Conservation (phyloP, 1,284 basidiomycete species). For the Rhodotorula glutinis region DNA sequence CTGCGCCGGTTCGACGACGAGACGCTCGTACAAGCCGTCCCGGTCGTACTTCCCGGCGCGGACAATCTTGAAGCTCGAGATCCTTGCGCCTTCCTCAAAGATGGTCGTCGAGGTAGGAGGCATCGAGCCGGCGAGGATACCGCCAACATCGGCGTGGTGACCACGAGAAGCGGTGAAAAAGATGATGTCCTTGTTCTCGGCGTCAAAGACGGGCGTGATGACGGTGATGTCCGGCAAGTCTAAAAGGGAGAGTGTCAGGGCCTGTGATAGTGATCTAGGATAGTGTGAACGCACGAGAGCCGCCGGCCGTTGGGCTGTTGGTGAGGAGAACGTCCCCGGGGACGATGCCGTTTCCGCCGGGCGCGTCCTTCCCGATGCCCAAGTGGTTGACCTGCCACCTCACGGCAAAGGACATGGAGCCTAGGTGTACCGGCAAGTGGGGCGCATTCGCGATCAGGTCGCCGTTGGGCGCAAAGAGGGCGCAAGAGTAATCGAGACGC, state of each 20-base stretch:
- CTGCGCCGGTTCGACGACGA: constrained; percentile 77
- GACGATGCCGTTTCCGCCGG: constrained; percentile 45
- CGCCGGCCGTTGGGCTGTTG: constrained; percentile 54
- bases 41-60: constrained; percentile 76
- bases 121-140: constrained; percentile 75
- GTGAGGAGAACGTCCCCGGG: constrained; percentile 54
- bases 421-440: constrained; percentile 64
- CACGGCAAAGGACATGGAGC: constrained; percentile 37
- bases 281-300: constrained; percentile 43
- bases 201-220: constrained; percentile 77
- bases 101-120: constrained; percentile 86
- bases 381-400: constrained; percentile 41
- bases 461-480: constrained; percentile 82
- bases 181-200: constrained; percentile 62
- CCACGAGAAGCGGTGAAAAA: constrained; percentile 90
- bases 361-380: constrained; percentile 50
- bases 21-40: constrained; percentile 67
- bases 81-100: constrained; percentile 81
- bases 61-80: constrained; percentile 85
- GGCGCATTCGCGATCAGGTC: constrained; percentile 82
- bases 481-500: constrained; percentile 57
- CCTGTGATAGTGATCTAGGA: too few species aligned
- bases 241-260: constrained; percentile 58
- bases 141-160: constrained; percentile 61
- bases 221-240: constrained; percentile 45